Percentiles rank a stretch among this genome's conserved stretches.
Conservation (phyloP, 306 rosid genomes). For the Senna tora region DNA sequence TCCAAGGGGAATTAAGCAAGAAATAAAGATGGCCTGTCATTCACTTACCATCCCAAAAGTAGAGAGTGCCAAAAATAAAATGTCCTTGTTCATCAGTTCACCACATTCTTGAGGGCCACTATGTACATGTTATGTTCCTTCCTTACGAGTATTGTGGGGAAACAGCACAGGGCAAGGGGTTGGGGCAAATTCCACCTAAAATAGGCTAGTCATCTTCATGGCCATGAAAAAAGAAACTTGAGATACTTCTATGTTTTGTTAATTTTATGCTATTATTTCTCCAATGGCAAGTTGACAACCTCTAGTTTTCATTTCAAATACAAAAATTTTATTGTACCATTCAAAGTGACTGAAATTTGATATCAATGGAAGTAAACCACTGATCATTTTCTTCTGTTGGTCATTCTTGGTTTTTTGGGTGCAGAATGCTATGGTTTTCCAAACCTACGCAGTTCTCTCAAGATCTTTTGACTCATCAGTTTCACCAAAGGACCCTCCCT, state of each 20-base stretch:
- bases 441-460: constrained; percentile 65
- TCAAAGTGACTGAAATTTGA: too few relatives aligned
- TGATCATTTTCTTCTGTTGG: background rate
- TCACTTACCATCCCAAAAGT: too few relatives aligned
- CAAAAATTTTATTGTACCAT: too few relatives aligned
- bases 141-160: background rate
- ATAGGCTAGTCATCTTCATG: background rate
- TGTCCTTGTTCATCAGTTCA: too few relatives aligned
- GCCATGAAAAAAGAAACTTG: background rate
- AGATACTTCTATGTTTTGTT: too few relatives aligned
- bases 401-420: background rate
- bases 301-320: background rate
- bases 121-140: background rate
- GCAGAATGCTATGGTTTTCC: constrained; percentile 88
- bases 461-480: constrained; percentile 46
- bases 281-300: background rate
- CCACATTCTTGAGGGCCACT: background rate
- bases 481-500: constrained; percentile 61
- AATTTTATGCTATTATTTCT: too few relatives aligned
- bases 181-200: background rate
- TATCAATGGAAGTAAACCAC: background rate
- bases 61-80: too few relatives aligned
- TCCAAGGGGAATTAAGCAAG: too few relatives aligned
- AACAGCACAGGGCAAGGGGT: background rate
- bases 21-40: too few relatives aligned